Evolutionary conservation across 1,284 basidiomycete species (phyloP), one percentile per base, ranked within the genome.

Genomic region (Sporisorium scitamineum): DNA sequence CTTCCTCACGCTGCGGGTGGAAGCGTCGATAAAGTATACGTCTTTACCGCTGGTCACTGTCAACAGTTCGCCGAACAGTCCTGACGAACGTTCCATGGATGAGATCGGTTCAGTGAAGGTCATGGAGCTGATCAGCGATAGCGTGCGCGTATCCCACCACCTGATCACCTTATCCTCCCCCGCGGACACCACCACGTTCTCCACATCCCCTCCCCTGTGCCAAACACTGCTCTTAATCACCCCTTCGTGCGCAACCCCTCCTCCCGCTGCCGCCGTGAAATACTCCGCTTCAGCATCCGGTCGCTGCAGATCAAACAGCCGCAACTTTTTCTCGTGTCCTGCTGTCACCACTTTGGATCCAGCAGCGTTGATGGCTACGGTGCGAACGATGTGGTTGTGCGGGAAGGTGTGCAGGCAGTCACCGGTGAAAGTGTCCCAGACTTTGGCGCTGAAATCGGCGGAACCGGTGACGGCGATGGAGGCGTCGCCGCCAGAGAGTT

Each of bases 381-480:
- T 94, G 75, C 95, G 92, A 78, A 99, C 96, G 85, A 99, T 99
- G 87, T 99, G 97, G 85, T 96, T 93, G 87, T 99, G 96, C 22
- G 94, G 91, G 83, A 98, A 97, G 13, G 95, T 97, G 81, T 97
- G 93, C 34, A 98, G 88, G 41, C 89, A 88, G 27, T 91, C 89
- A 67, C 96, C 97, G 34, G 91, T 91, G 85, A 92, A 95, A 18
- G 96, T 94, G 87, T 99, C 95, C 97, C 97, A 99, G 66, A 99
- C 90, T 88, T 98, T 98, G 66, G 96, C 96, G 52, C 94, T 94
- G 85, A 99, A 99, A 87, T 99, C 97, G 44, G 96, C 96, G 85
- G 93, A 95, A 34, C 93, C 97, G 0, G 95, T 94, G 11, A 92
- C 94, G 11, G 96, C 97, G 79, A 91, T 89, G 22, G 93, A 71